Percentiles rank a stretch among this genome's conserved stretches.
Conservation (phyloP, 768 basidiomycete genomes). For the Boletus speciosus region DNA sequence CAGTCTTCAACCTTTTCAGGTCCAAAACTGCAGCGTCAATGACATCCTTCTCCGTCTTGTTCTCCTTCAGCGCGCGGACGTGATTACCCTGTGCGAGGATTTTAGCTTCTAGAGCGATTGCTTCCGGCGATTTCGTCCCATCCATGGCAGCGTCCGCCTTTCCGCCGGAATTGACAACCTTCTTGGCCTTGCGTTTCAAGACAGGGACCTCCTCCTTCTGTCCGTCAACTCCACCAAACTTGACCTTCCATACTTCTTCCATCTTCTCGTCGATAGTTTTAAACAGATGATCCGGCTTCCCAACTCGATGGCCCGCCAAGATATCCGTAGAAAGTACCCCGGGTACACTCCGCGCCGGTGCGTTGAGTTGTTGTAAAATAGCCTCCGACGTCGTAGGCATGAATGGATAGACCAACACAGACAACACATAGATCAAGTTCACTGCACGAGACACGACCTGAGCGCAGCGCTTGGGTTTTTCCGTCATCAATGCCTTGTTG, state of each 20-base stretch:
- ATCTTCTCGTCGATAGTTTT: constrained; percentile 90
- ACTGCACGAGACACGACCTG: constrained; percentile 86
- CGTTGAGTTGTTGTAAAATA: constrained; percentile 85
- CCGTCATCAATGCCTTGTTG: constrained; percentile 82
- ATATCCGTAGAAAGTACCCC: constrained; percentile 74
- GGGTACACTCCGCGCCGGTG: constrained; percentile 79
- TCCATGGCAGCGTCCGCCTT: constrained; percentile 40
- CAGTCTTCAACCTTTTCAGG: constrained; percentile 63
- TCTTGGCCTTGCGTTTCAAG: constrained; percentile 51
- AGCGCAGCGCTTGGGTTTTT: constrained; percentile 81
- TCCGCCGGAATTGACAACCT: constrained; percentile 46
- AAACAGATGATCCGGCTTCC: constrained; percentile 87
- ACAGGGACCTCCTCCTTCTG: constrained; percentile 43
- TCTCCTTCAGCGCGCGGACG: constrained; percentile 66
- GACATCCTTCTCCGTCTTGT: constrained; percentile 43
- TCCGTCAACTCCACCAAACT: constrained; percentile 67
- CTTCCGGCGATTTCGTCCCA: constrained; percentile 70
- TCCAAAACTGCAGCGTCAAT: constrained; percentile 49
- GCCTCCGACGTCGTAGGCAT: constrained; percentile 87
- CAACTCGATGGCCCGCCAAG: constrained; percentile 80
- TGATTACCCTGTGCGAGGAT: constrained; percentile 71
- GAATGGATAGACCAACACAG: constrained; percentile 87
- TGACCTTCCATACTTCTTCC: constrained; percentile 75
- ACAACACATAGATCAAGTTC: constrained; percentile 90
- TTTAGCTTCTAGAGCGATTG: constrained; percentile 67